phyloP scores from a whole-genome alignment of 2,329 filamentous ascomycete genomes.

The Aquanectria penicillioides region DNA sequence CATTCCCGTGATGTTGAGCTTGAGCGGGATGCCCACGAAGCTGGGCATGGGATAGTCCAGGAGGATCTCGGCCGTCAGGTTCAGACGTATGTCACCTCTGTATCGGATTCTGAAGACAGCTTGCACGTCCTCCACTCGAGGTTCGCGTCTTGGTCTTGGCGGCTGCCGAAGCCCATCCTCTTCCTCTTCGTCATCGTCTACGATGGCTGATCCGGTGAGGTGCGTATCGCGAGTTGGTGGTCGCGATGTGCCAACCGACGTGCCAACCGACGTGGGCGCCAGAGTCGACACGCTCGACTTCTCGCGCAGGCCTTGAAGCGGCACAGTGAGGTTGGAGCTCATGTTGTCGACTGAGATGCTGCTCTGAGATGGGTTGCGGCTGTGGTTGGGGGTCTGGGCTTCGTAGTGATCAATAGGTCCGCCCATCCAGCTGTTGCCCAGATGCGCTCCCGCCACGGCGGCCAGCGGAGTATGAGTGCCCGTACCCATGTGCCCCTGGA shows the following conservation, averaged over 20 bases:
- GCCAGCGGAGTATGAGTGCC: constrained; percentile 83
- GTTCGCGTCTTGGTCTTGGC: constrained; percentile 67
- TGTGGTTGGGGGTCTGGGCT: constrained; percentile 46
- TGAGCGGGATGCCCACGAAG: constrained; percentile 94
- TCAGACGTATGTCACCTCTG: constrained; percentile 85
- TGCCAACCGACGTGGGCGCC: constrained; percentile 62
- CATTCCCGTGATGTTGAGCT: constrained; percentile 92
- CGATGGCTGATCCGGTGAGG: constrained; percentile 49
- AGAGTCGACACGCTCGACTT: constrained; percentile 72
- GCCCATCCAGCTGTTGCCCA: constrained; percentile 50
- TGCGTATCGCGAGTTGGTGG: constrained; percentile 66
- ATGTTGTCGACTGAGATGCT: constrained; percentile 59
- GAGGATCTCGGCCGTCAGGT: constrained; percentile 92
- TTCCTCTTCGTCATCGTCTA: constrained; percentile 49
- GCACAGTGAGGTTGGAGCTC: constrained; percentile 46
- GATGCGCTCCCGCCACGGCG: constrained; percentile 76
- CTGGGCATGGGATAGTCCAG: constrained; percentile 98
- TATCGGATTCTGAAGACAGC: constrained; percentile 93
- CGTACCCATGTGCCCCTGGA: constrained; percentile 80
- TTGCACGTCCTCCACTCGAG: constrained; percentile 86
- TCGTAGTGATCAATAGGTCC: constrained; percentile 25
- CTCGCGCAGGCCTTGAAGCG: constrained; percentile 61
- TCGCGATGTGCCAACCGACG: constrained; percentile 61
- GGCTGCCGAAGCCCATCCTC: constrained; percentile 38
- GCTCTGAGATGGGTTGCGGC: constrained; percentile 57